Evolutionary conservation across 345 rosid genomes (phyloP), one percentile per base, ranked within the genome.

Genomic region (Eutrema heterophyllum): DNA sequence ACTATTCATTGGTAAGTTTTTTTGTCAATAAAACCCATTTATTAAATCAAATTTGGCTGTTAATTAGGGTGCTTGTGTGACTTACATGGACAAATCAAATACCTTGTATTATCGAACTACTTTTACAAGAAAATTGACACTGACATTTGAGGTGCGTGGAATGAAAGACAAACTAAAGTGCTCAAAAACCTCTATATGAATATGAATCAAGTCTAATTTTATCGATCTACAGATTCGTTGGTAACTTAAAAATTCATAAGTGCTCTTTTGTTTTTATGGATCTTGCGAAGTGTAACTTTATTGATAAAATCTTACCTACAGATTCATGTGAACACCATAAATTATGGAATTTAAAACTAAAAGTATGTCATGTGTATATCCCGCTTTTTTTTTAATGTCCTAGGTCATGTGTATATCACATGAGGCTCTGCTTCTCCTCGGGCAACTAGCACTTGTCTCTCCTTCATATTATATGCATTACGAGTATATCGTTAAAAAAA

Each of bases 371-470:
- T 59, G 59, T 64, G 70, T 44, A 54, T 53, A 63, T 21, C 1
- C 48, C 46, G 13, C 24, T 73, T 64, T 73, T 16, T 32, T 60
- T 62, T 64, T 55, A 64, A 49, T 26, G 35, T 27, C 65, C 18
- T 64, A 54, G 70, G 72, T 56, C 66, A 66, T 74, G 78, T 74
- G 73, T 59, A 53, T 53, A 45, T 61, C 79, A 75, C 74, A 68
- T 68, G 74, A 75, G 58, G 40, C 33, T 75, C 64, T 68, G 74
- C 58, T 53, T 68, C 74, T 61, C 46, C 68, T 74, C 48, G 52
- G 61, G 61, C 68, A 50, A 49, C 64, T 68, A 56, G 16, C 11
- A 58, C 35, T 63, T 41, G 38, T 74, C 18, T 48, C 35, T 54
- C 21, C 21, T 48, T 64, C 49, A 35, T 64, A 64, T 44, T 64